A percentile compares a stretch with the other conserved stretches of the same genome.
Evolutionary conservation across 2,329 filamentous ascomycete genomes (phyloP).

Genomic region (Didymella segeticola): DNA sequence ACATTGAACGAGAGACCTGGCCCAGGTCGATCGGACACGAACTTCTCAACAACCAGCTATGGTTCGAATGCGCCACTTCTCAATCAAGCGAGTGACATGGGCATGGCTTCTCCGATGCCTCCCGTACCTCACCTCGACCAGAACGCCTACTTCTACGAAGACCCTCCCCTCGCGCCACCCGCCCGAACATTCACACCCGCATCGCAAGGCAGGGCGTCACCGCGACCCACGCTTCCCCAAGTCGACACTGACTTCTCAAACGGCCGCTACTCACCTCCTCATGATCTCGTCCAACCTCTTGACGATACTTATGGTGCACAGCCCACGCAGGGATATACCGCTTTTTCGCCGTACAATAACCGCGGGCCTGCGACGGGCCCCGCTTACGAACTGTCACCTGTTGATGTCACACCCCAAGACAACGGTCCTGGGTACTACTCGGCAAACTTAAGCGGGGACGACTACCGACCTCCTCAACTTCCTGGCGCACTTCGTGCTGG

Average conservation of each 20-base stretch:
- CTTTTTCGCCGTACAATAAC: slow-evolving; percentile 44
- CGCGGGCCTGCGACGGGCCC: slow-evolving; percentile 33
- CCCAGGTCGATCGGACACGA: slow-evolving; percentile 56
- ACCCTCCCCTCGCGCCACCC: slow-evolving; percentile 31
- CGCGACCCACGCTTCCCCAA: slow-evolving; percentile 35
- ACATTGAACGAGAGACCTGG: slow-evolving; percentile 51
- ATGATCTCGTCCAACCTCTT: slow-evolving; percentile 31
- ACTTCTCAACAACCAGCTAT: slow-evolving; percentile 62
- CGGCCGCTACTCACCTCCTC: slow-evolving; percentile 32
- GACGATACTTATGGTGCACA: slow-evolving; percentile 25
- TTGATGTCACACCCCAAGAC: slow-evolving; percentile 36
- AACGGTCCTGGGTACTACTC: slow-evolving; percentile 27
- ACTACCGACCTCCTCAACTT: slow-evolving; percentile 36
- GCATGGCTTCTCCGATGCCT: slow-evolving; percentile 45
- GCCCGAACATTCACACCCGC: slow-evolving; percentile 39
- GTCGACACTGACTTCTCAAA: slow-evolving; percentile 39
- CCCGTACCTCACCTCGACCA: slow-evolving; percentile 40
- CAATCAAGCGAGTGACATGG: slow-evolving; percentile 66
- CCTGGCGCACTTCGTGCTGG: slow-evolving; percentile 35
- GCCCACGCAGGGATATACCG: slow-evolving; percentile 29
- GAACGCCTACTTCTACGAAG: slow-evolving; percentile 39
- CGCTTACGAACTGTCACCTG: slow-evolving; percentile 45
- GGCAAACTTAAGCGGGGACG: slow-evolving; percentile 26
- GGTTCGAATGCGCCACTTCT: slow-evolving; percentile 70
- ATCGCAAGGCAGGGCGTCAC: slow-evolving; percentile 39